Evolutionary conservation across 106 monocot species (phyloP).

Genomic region (Dioscorea alata): DNA sequence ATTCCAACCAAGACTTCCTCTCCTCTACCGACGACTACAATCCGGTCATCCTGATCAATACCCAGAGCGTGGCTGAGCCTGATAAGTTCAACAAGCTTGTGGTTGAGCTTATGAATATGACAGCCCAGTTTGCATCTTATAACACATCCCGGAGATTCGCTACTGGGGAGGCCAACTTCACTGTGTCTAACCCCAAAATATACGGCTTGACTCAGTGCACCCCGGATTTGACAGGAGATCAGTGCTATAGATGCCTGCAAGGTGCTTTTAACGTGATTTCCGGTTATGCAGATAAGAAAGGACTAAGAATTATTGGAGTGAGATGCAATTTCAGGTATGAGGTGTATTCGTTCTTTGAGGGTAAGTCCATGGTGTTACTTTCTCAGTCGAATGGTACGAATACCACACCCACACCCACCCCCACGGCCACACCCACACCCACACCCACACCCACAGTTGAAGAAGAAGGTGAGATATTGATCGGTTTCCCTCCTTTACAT

Average conservation of each 20-base stretch:
- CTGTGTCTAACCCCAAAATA: background rate
- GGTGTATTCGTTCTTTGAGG: background rate
- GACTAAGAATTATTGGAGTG: background rate
- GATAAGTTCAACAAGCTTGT: background rate
- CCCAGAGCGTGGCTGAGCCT: background rate
- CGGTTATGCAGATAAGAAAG: background rate
- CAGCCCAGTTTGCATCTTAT: slow-evolving; percentile 2
- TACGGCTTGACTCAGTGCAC: slow-evolving; percentile 31
- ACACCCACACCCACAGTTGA: background rate
- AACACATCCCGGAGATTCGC: background rate
- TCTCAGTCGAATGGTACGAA: background rate
- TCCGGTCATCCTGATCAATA: background rate
- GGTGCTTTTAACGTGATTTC: background rate
- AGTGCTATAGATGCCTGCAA: slow-evolving; percentile 16
- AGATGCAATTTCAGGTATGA: slow-evolving; percentile 4
- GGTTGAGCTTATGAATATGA: background rate
- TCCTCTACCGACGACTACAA: background rate
- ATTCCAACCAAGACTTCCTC: slow-evolving; percentile 17
- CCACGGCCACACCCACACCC: no score
- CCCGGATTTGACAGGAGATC: slow-evolving; percentile 1
- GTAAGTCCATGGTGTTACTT: background rate
- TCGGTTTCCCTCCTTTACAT: no score
- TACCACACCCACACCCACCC: background rate
- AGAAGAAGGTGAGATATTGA: background rate
- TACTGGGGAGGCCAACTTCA: slow-evolving; percentile 3